Evolutionary conservation across 345 rosid species (phyloP), one percentile per base, ranked within the genome.

Genomic region (Salix suchowensis): DNA sequence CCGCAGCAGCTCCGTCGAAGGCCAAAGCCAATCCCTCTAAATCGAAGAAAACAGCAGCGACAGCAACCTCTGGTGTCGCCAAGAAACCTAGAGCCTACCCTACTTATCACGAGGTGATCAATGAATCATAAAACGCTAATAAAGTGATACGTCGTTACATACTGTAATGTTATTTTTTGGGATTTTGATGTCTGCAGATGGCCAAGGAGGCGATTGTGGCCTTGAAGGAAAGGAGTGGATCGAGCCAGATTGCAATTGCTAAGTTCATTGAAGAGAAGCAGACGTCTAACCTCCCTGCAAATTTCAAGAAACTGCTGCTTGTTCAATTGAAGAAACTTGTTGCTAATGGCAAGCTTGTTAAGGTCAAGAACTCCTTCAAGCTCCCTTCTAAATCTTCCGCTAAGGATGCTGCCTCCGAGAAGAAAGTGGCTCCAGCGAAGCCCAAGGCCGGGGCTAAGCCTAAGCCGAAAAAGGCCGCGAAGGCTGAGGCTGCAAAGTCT

Each of bases 321-420:
- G 16, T 34, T 62, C 82, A 79, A 26, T 60, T 74, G 70, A 79
- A 74, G 77, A 79, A 37, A 52, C 82, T 79, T 50, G 82, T 74
- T 24, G 65, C 82, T 13, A 30, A 65, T 44, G 82, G 78, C 18
- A 74, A 74, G 74, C 70, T 79, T 21, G 78, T 79, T 2, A 79
- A 74, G 30, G 78, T 79, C 14, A 79, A 79, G 68, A 75, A 69
- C 54, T 79, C 82, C 39, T 74, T 79, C 52, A 79, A 79, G 78
- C 71, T 79, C 37, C 82, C 78, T 16, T 55, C 82, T 30, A 67
- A 67, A 23, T 30, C 82, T 13, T 5, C 77, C 5, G 19, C 70
- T 10, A 2, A 48, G 21, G 34, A 58, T 11, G n/a, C 81, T 2
- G 62, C 39, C 2, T 30, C 62, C 12, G 54, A 39, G 1, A 24